Conservation (phyloP, 1,284 basidiomycete species). For the Boletus sp. region DNA sequence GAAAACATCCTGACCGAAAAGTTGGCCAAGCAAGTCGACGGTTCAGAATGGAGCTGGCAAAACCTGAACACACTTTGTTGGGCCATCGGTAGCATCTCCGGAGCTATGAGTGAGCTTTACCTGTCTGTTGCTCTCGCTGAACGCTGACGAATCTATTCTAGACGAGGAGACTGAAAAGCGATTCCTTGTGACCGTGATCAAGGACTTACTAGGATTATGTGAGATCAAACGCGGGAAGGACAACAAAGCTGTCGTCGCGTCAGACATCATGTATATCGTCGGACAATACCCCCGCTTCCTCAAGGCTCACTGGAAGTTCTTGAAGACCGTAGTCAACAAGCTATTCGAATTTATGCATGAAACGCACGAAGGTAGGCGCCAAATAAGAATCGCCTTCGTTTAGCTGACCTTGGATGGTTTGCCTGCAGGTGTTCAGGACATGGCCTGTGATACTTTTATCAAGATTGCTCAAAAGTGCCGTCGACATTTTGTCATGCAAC, state of each 20-base stretch:
- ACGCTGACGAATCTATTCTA: conserved; percentile 31
- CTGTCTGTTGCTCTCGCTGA: neutral
- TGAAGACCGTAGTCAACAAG: conserved; percentile 99
- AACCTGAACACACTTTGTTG: conserved; percentile 99
- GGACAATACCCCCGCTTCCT: conserved; percentile 99
- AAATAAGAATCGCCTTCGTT: neutral
- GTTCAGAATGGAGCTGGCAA: conserved; percentile 99
- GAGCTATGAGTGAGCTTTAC: conserved; percentile 87
- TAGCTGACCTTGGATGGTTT: conserved; percentile 4
- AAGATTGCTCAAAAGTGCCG: conserved; percentile 99
- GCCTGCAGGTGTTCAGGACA: conserved; percentile 90
- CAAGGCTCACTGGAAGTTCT: conserved; percentile 99
- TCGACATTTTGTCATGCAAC: conserved; percentile 98
- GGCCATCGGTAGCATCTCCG: conserved; percentile 99
- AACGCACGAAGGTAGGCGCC: conserved; percentile 83
- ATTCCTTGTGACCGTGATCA: conserved; percentile 98
- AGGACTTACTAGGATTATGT: conserved; percentile 92
- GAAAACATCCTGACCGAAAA: conserved; percentile 98
- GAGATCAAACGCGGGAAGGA: conserved; percentile 99
- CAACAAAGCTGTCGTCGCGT: conserved; percentile 99
- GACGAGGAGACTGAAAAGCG: conserved; percentile 99
- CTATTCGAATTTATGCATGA: conserved; percentile 99
- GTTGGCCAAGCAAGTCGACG: conserved; percentile 94
- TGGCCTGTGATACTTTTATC: conserved; percentile 99
- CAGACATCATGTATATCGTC: conserved; percentile 99